Evolutionary conservation across 164 flowering plant species (phyloP), one percentile per base, ranked within the genome.

Genomic region (Nymphaea colorata): DNA sequence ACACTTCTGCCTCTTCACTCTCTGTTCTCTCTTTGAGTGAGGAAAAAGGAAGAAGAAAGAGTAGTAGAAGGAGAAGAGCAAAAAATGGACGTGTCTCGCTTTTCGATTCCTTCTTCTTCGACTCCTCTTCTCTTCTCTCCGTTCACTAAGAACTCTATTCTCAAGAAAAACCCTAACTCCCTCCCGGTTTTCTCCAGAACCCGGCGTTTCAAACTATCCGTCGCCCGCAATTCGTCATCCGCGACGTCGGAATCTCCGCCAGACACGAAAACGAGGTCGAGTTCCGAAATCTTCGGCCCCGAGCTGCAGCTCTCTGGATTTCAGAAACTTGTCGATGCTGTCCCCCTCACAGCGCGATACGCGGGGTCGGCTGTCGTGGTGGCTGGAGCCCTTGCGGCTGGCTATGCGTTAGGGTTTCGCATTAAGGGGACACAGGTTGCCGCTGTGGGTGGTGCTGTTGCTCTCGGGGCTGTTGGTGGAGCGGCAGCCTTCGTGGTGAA

Each of bases 371-470:
- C 77, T 11, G 44, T 85, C 7, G 53, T 91, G 3, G 72, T 93
- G 5, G 90, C 90, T 15, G 93, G 81, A n/a, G 91, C 93, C 11
- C 64, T 84, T 0, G 89, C 89, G 4, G 86, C 92, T 43, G 94
- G 98, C 0, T 91, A 87, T 64, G 87, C 87, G 2, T 44, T 91
- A 44, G 96, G 96, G 66, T 60, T 74, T 25, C 75, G 82, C 43
- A 64, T 88, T 6, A 90, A 88, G 6, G 81, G 83, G 62, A 66
- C 73, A 16, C 62, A 78, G 67, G 80, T 78, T 43, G 76, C 78
- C 7, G 91, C 82, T 2, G 16, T 87, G 43, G 94, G 86, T 59
- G 95, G 88, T 0, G 99, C 98, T 16, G 91, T 80, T 15, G 90
- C 78, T 0, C 61, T 84, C 1, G 98, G 97, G 3, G 89, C 87